Base-by-base conservation (phyloP, 179 eudicot genomes). In the Spergularia azorica region DNA sequence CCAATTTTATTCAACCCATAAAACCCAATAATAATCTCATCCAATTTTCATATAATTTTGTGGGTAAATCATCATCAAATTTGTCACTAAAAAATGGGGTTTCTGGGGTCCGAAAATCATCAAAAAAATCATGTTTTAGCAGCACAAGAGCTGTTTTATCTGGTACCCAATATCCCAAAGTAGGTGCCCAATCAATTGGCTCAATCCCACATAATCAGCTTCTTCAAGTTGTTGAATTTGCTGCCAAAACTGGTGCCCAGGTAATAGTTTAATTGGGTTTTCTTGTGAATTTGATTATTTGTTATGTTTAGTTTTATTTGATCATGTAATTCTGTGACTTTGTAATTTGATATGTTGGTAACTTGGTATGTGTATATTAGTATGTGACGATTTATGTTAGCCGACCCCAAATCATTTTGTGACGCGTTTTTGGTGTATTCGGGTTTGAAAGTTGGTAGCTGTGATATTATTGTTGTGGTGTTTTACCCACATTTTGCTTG, bases 231-330 rank as follows among this genome's bases (percentile, higher is more conserved):
- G 92, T 91, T 76, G 86, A 91, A 78, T 81, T 80, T 72, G 96
- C 98, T 81, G 97, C 97, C 58, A 81, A 88, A 65, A 86, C 93
- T 78, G 98, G 98, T 61, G 95, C 98, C 80, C 63, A 91, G 93
- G 98, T 94, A 55, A 43, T 75, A 6, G 14, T 57, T 66, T 43
- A 26, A 41, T 68, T 16, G 17, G 41, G 12, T 15, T 14, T 71
- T 2, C 10, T 56, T n/a, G 2, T 57, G 26, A 46, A 8, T 39
- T 54, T 48, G 16, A 13, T 26, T 26, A 26, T 32, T 0, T 70
- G 70, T 21, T 4, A 64, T 18, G 13, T 50, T 61, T 11, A 1
- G 18, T 36, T 77, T 32, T 4, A 4, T 55, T 16, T 80, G 9
- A 6, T 73, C 1, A 20, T 9, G 16, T 51, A 6, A 26, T 16